A percentile compares a stretch with the other conserved stretches of the same genome.
Evolutionary conservation across 768 basidiomycete species (phyloP).

Genomic region (Serendipita sp.): DNA sequence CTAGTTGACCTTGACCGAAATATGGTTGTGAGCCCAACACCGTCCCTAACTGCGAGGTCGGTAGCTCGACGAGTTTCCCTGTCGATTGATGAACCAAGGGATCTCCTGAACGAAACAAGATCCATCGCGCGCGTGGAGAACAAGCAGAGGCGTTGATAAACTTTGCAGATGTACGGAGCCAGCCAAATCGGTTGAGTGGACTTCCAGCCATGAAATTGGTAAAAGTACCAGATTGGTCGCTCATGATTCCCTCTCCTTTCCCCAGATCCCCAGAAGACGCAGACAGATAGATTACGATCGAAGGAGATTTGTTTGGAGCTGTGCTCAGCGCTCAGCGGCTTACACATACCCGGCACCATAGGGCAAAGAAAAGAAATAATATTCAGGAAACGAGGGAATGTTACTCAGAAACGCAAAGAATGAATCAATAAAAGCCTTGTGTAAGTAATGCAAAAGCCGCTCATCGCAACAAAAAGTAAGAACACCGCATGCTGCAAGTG

Average conservation of each 20-base stretch:
- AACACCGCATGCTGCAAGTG: not conserved
- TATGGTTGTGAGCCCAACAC: constrained; percentile 53
- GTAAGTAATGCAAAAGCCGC: constrained; percentile 5
- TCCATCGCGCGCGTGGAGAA: constrained; percentile 51
- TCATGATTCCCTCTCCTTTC: not conserved
- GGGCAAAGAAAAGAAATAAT: constrained; percentile 5
- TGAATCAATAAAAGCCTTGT: not conserved
- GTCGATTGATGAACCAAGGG: constrained; percentile 37
- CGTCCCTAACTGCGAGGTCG: constrained; percentile 42
- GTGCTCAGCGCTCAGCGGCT: no score
- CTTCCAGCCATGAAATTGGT: constrained; percentile 43
- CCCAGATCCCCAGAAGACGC: no score
- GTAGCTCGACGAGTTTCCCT: constrained; percentile 33
- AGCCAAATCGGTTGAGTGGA: constrained; percentile 61
- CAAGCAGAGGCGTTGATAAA: constrained; percentile 60
- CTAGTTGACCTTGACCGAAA: constrained; percentile 51
- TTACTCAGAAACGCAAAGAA: not conserved
- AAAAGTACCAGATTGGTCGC: not conserved
- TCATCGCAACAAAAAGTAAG: not conserved
- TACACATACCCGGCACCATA: not conserved
- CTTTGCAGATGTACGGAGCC: constrained; percentile 55
- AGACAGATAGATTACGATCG: not conserved
- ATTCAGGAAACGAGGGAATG: not conserved
- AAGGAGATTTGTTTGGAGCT: not conserved
- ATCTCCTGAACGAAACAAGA: constrained; percentile 59